phyloP scores from a whole-genome alignment of 352 stramenopile species.

The Pythium rishiriense region DNA sequence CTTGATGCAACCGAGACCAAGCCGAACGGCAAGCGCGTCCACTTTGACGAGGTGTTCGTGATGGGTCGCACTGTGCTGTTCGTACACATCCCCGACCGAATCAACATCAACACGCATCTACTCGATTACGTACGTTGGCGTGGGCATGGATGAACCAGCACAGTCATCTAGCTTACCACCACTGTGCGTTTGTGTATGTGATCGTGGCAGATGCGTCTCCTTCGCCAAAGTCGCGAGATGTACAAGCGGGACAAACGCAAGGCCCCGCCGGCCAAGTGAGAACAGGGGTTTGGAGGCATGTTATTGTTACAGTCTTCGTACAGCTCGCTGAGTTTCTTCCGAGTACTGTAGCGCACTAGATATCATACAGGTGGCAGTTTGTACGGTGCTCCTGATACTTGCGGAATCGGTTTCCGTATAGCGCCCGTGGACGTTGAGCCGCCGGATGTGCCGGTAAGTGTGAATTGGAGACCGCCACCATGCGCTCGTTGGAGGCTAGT shows the following conservation, averaged over 20 bases:
- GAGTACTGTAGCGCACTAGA: neutral
- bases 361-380: constrained; percentile 75
- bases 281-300: neutral
- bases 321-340: neutral
- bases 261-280: constrained; percentile 21
- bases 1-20: constrained; percentile 77
- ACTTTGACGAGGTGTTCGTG: constrained; percentile 85
- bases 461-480: constrained; percentile 57
- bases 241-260: constrained; percentile 76
- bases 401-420: constrained; percentile 36
- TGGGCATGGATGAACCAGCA: neutral
- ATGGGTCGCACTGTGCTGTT: constrained; percentile 87
- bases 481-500: constrained; percentile 64
- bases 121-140: constrained; percentile 62
- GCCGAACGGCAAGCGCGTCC: constrained; percentile 51
- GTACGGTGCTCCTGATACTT: constrained; percentile 30
- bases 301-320: constrained; percentile 4
- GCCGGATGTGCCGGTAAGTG: constrained; percentile 28
- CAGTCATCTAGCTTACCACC: no score
- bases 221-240: constrained; percentile 81
- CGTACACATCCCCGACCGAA: constrained; percentile 85
- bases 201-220: constrained; percentile 58
- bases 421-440: neutral
- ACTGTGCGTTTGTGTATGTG: neutral
- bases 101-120: constrained; percentile 80